Evolutionary conservation across 2,329 filamentous ascomycete genomes (phyloP).

Genomic region (Curvularia lunata): DNA sequence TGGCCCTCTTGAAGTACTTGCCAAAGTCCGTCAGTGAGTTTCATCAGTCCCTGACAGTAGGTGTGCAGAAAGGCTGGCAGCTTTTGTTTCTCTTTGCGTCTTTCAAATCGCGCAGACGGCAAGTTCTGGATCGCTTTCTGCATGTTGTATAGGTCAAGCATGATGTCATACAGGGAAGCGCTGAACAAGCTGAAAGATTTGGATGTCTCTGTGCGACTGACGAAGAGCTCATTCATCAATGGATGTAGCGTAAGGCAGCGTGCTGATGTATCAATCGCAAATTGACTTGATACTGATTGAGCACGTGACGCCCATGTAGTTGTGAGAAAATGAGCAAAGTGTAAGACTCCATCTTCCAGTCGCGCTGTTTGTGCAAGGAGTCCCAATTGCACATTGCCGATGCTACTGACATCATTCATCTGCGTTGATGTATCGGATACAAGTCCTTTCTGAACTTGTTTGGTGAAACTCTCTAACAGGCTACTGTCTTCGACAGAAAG

Average conservation of each 20-base stretch:
- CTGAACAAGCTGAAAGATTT: slow-evolving; percentile 21
- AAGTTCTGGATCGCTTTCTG: slow-evolving; percentile 34
- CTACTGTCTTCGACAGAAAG: slow-evolving; percentile 43
- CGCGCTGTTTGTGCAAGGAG: neutral
- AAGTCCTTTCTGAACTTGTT: slow-evolving; percentile 31
- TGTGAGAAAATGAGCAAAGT: slow-evolving; percentile 44
- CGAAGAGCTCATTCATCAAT: slow-evolving; percentile 53
- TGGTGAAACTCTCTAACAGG: slow-evolving; percentile 40
- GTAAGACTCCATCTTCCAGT: slow-evolving; percentile 13
- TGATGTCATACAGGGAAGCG: slow-evolving; percentile 38
- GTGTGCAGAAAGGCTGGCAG: slow-evolving; percentile 40
- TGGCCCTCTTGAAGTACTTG: slow-evolving; percentile 14
- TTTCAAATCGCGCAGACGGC: slow-evolving; percentile 43
- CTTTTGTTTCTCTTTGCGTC: slow-evolving; percentile 45
- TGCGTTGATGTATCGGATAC: neutral
- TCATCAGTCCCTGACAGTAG: slow-evolving; percentile 30
- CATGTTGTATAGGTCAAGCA: slow-evolving; percentile 42
- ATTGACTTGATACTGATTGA: slow-evolving; percentile 6
- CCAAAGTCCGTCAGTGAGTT: slow-evolving; percentile 26
- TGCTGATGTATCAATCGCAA: slow-evolving; percentile 24
- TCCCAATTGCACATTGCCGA: slow-evolving; percentile 1
- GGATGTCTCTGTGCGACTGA: slow-evolving; percentile 32
- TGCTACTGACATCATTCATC: slow-evolving; percentile 8
- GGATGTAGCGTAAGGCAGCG: slow-evolving; percentile 51
- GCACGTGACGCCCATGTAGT: slow-evolving; percentile 27